These are phyloP conservation scores for Acanthamoeba quina DNA, from an alignment of 208 protist genomes.

Conservation along the genomic window DNA sequence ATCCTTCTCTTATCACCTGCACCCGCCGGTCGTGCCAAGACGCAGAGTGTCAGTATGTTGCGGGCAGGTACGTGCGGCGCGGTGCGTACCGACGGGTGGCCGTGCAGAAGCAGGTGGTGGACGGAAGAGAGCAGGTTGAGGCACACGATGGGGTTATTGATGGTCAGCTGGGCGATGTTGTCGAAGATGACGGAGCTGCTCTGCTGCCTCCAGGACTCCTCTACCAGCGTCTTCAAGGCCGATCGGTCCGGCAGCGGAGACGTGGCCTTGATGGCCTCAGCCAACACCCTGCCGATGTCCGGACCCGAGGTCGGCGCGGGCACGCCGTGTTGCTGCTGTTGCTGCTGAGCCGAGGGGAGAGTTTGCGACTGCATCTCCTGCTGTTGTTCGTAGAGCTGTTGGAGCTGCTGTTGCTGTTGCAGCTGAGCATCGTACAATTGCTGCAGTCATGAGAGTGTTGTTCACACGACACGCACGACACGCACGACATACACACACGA, in stretches of 20 bases:
- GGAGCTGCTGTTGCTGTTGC: neutral
- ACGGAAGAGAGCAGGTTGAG: slow-evolving; percentile 42
- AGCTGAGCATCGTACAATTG: neutral
- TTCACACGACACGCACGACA: too few species aligned
- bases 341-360: neutral
- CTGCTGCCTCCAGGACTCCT: slow-evolving; percentile 41
- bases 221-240: slow-evolving; percentile 1
- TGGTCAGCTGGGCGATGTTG: neutral
- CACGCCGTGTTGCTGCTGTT: neutral
- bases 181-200: slow-evolving; percentile 27
- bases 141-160: slow-evolving; percentile 22
- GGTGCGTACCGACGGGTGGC: slow-evolving; percentile 34
- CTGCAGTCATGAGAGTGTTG: too few species aligned
- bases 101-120: slow-evolving; percentile 30
- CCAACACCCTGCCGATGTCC: neutral
- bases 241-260: slow-evolving; percentile 12
- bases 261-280: slow-evolving; percentile 30
- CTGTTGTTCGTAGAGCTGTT: neutral
- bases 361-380: neutral
- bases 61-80: neutral
- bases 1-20: slow-evolving; percentile 24
- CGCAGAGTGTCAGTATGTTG: neutral
- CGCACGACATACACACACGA: too few species aligned
- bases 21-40: too few species aligned
- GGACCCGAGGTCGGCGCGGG: neutral